Evolutionary conservation across 768 basidiomycete species (phyloP), one percentile per base, ranked within the genome.

Genomic region (Suillus brevipes): DNA sequence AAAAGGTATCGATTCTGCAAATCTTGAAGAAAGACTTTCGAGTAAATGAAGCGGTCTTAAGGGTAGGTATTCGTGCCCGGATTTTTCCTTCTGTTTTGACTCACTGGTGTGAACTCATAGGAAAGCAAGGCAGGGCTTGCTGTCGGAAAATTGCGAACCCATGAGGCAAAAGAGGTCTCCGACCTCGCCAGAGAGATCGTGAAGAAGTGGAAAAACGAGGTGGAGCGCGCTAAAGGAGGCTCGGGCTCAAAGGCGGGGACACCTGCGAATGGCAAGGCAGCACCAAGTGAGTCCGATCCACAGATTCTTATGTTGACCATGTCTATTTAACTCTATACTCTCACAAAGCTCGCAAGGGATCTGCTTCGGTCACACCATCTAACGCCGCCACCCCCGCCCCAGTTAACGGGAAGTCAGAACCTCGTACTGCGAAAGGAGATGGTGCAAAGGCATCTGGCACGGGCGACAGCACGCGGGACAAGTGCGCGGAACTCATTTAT

Each of bases 111-210:
- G 18, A 64, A 62, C 47, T 34, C 60, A 36, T 71, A 96, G 95
- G 94, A 96, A 78, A 95, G 93, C 76, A 95, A 91, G 77, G 91
- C 89, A 4, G 95, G 95, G 58, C 79, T 97, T n/a, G 91, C 94
- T 0, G 94, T 97, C 3, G 94, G 94, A 61, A 96, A 96, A 79
- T 84, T 96, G 20, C 86, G 95, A 56, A 82, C 84, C 37, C 90
- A 95, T 76, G 79, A 84, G 1, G 80, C 84, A 14, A 92, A 90
- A 71, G 84, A 88, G 13, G 88, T 97, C 10, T 75, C 92, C 9
- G 91, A 93, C 68, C 80, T 92, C 7, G 93, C 95, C 20, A 97
- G 96, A 76, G 94, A 94, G 68, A 81, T 96, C 53, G 95, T 97
- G 58, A 92, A 89, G 78, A 91, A 89, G 72, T 97, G 95, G 95